Evolutionary conservation across 169 alveolate species (phyloP), one percentile per base, ranked within the genome.

Genomic region (Plasmodium gonderi): DNA sequence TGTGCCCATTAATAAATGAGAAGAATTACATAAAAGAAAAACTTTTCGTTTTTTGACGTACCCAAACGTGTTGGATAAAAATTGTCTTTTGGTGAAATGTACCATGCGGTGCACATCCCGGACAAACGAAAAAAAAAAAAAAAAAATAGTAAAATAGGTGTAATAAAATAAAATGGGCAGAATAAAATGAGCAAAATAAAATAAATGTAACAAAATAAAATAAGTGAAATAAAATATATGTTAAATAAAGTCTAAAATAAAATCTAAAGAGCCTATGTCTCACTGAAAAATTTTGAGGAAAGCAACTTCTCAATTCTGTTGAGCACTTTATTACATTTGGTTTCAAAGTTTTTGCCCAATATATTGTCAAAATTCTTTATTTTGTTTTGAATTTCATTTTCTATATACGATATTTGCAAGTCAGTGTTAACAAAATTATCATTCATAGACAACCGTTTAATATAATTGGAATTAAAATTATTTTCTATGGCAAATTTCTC

Each of bases 311-410:
- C 93, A 51, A 87, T 87, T 49, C 87, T 33, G 45, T 87, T 74
- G 36, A 87, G 93, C 67, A 87, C 79, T 38, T 31, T 29, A 75
- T 87, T 75, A 51, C 93, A 87, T 60, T 87, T 87, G 38, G 38
- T 31, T 51, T 87, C 93, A 75, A 87, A 87, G 6, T 14, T 26
- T 45, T 40, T 20, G 20, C 93, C 87, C 36, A 74, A n/a, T 4
- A 42, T 67, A 38, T 33, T 75, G 64, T 87, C 93, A 54, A 87
- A 60, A 20, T 74, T 82, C 47, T 87, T 87, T 51, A 87, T 87
- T 51, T 75, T 87, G 26, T 75, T 75, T 87, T 87, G 93, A 38
- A 87, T 75, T 74, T 87, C 93, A 87, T 87, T 87, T 75, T 87
- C 93, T 23, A 75, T 87, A 45, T 87, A 87, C 17, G 93, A 87